phyloP scores from a whole-genome alignment of 2,329 filamentous ascomycete genomes.

The Emergomyces orientalis region DNA sequence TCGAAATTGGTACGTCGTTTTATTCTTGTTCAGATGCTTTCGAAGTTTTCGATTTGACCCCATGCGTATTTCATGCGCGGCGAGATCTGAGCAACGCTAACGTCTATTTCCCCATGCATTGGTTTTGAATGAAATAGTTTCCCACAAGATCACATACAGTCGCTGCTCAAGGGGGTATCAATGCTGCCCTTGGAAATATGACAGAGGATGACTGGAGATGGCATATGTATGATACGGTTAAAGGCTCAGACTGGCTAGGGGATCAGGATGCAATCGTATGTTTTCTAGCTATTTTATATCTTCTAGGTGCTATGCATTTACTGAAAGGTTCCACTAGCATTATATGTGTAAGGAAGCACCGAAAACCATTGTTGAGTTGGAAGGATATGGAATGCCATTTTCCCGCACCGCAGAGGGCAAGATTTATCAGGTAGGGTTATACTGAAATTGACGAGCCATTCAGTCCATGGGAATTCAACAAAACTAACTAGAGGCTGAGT shows the following conservation, averaged over 20 bases:
- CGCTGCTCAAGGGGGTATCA: slow-evolving; percentile 47
- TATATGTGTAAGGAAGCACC: slow-evolving; percentile 97
- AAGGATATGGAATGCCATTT: slow-evolving; percentile 97
- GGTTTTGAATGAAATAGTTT: slow-evolving; percentile 12
- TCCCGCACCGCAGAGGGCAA: slow-evolving; percentile 76
- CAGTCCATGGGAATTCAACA: not conserved
- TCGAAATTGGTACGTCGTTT: slow-evolving; percentile 14
- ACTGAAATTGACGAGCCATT: not conserved
- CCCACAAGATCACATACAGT: slow-evolving; percentile 19
- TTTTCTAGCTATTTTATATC: not conserved
- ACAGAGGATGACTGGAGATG: slow-evolving; percentile 97
- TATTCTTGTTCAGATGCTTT: not conserved
- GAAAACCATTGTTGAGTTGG: slow-evolving; percentile 82
- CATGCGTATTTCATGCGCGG: not conserved
- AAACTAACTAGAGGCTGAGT: slow-evolving; percentile 38
- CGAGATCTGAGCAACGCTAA: not conserved
- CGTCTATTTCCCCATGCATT: not conserved
- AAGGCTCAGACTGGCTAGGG: slow-evolving; percentile 94
- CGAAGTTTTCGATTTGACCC: not conserved
- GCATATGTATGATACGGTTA: slow-evolving; percentile 99
- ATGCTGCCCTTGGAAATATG: slow-evolving; percentile 53
- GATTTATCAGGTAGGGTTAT: slow-evolving; percentile 13
- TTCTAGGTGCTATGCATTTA: not conserved
- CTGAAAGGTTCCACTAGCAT: slow-evolving; percentile 41
- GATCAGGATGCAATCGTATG: slow-evolving; percentile 78